A percentile compares a stretch with the other conserved stretches of the same genome.
Evolutionary conservation across 345 rosid genomes (phyloP).

Genomic region (Dovyalis caffra): DNA sequence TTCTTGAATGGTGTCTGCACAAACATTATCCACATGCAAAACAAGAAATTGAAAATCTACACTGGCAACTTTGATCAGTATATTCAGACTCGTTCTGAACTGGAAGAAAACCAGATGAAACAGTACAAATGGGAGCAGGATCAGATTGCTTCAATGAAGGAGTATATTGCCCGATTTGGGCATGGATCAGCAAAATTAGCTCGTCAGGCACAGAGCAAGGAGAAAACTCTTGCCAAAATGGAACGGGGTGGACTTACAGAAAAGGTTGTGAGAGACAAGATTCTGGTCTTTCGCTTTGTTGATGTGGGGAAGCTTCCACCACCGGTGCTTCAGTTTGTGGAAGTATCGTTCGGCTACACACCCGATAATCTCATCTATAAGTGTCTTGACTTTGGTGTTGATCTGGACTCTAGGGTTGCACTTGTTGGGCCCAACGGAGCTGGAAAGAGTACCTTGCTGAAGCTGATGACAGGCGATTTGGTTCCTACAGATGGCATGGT

Average conservation of each 20-base stretch:
- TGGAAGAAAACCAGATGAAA: constrained; percentile 99
- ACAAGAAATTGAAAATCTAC: constrained; percentile 69
- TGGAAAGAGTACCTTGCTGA: constrained; percentile 94
- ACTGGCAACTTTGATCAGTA: constrained; percentile 96
- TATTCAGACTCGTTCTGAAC: constrained; percentile 87
- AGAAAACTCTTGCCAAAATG: constrained; percentile 98
- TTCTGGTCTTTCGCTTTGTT: constrained; percentile 80
- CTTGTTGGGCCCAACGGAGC: constrained; percentile 99
- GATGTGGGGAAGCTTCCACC: constrained; percentile 99
- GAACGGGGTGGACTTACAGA: constrained; percentile 98
- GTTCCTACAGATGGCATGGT: constrained; percentile 94
- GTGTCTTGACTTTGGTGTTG: constrained; percentile 90
- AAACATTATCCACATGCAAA: constrained; percentile 97
- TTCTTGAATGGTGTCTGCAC: constrained; percentile 97
- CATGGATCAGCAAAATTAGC: constrained; percentile 99
- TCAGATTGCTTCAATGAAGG: constrained; percentile 96
- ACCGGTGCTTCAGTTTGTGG: constrained; percentile 96
- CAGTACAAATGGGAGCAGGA: constrained; percentile 99
- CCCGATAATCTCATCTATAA: constrained; percentile 80
- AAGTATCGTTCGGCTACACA: constrained; percentile 87
- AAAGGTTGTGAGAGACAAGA: constrained; percentile 68
- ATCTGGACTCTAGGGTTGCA: constrained; percentile 91
- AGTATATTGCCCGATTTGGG: constrained; percentile 97
- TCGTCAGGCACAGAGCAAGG: constrained; percentile 99
- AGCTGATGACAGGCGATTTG: constrained; percentile 95